A percentile compares a stretch with the other conserved stretches of the same genome.
Evolutionary conservation across 345 rosid species (phyloP).

Genomic region (Kandelia obovata): DNA sequence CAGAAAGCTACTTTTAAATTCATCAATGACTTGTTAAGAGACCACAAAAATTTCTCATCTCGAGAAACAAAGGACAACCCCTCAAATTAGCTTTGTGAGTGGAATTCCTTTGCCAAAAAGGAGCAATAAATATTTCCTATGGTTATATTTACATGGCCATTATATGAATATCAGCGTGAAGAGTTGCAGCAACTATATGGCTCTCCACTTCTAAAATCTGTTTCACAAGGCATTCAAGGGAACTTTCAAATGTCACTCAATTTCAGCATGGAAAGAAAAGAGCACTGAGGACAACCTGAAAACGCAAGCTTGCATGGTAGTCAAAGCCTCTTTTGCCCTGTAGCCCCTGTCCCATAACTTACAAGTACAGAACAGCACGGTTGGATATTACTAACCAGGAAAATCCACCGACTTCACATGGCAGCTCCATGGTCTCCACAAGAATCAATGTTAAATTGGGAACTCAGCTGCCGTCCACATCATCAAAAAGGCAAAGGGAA

Average conservation of each 20-base stretch:
- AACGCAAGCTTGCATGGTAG: conserved; percentile 27
- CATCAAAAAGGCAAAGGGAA: too few relatives aligned
- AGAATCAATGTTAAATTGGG: too few relatives aligned
- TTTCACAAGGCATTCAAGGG: background rate
- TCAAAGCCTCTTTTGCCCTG: conserved; percentile 18
- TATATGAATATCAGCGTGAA: background rate
- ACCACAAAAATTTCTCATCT: conserved; percentile 94
- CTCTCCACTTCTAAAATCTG: background rate
- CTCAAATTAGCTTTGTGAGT: conserved; percentile 86
- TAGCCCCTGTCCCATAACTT: conserved; percentile 17
- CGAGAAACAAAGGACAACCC: conserved; percentile 77
- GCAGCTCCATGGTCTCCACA: too few relatives aligned
- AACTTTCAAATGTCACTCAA: background rate
- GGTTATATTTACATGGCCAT: background rate
- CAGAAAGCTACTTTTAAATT: background rate
- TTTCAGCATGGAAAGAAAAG: background rate
- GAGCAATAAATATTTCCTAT: background rate
- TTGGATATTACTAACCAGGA: background rate
- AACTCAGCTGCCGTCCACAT: too few relatives aligned
- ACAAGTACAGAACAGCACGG: conserved; percentile 1
- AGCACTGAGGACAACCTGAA: conserved; percentile 9
- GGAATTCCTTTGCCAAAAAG: conserved; percentile 72
- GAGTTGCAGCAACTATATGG: background rate
- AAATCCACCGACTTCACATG: background rate
- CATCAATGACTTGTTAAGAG: background rate